Evolutionary conservation across 768 basidiomycete species (phyloP).

Genomic region (Chalciporus chontae): DNA sequence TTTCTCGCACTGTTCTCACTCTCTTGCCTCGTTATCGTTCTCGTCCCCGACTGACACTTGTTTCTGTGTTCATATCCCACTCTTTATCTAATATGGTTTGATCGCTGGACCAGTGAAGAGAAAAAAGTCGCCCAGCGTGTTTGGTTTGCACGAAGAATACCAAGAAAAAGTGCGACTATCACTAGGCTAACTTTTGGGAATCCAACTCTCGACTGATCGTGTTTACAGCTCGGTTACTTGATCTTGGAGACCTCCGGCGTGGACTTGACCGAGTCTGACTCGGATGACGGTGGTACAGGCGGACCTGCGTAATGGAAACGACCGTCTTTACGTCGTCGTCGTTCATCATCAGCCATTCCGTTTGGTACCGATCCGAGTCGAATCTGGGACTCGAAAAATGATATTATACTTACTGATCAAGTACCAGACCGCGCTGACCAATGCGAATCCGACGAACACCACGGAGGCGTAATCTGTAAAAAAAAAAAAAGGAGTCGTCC

Average conservation of each 20-base stretch:
- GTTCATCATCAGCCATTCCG: too few species aligned
- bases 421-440: conserved; percentile 61
- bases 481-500: background rate
- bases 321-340: conserved; percentile 43
- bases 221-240: conserved; percentile 11
- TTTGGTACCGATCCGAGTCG: too few species aligned
- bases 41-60: conserved; percentile 2
- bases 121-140: background rate
- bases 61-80: conserved; percentile 10
- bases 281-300: conserved; percentile 27
- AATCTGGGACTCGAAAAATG: too few species aligned
- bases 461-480: conserved; percentile 60
- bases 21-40: conserved; percentile 3
- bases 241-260: conserved; percentile 4
- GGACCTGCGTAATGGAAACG: conserved; percentile 43
- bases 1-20: conserved; percentile 1
- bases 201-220: too few species aligned
- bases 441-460: conserved; percentile 60
- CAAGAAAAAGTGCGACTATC: background rate
- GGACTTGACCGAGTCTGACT: conserved; percentile 4
- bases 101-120: background rate
- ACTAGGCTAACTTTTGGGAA: too few species aligned
- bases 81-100: conserved; percentile 4
- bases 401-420: conserved; percentile 47
- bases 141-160: background rate